Conservation (phyloP, 768 basidiomycete genomes). For the Lepiota venenata region DNA sequence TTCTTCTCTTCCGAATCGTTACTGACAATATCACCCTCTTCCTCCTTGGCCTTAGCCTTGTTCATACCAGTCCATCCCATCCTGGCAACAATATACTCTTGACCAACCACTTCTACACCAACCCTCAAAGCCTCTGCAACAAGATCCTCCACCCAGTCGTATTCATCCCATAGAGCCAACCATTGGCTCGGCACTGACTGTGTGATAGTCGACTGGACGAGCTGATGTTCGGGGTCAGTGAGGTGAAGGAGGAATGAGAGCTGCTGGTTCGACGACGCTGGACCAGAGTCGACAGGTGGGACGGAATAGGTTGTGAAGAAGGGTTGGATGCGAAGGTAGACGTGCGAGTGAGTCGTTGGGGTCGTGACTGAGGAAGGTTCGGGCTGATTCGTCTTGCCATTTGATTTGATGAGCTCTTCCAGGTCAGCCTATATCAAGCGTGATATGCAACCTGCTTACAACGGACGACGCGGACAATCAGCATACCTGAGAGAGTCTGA, state of each 20-base stretch:
- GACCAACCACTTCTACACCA: conserved; percentile 87
- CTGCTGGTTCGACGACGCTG: conserved; percentile 38
- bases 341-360: conserved; percentile 81
- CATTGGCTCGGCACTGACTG: conserved; percentile 84
- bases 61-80: conserved; percentile 73
- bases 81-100: conserved; percentile 82
- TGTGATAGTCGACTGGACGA: conserved; percentile 74
- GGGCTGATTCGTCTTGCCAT: conserved; percentile 31
- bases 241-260: conserved; percentile 73
- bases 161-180: conserved; percentile 87
- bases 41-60: conserved; percentile 15
- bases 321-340: conserved; percentile 94
- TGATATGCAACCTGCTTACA: background rate
- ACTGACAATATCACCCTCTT: conserved; percentile 12
- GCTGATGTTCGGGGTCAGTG: conserved; percentile 74
- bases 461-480: conserved; percentile 3
- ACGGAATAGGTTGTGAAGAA: conserved; percentile 58
- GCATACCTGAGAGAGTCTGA: conserved; percentile 79
- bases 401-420: conserved; percentile 70
- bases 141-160: conserved; percentile 95
- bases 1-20: conserved; percentile 22
- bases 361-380: conserved; percentile 31
- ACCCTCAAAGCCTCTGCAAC: conserved; percentile 84
- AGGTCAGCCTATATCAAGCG: conserved; percentile 58
- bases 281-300: conserved; percentile 28